Evolutionary conservation across 106 monocot species (phyloP).

Genomic region (Phalaenopsis aphrodite): DNA sequence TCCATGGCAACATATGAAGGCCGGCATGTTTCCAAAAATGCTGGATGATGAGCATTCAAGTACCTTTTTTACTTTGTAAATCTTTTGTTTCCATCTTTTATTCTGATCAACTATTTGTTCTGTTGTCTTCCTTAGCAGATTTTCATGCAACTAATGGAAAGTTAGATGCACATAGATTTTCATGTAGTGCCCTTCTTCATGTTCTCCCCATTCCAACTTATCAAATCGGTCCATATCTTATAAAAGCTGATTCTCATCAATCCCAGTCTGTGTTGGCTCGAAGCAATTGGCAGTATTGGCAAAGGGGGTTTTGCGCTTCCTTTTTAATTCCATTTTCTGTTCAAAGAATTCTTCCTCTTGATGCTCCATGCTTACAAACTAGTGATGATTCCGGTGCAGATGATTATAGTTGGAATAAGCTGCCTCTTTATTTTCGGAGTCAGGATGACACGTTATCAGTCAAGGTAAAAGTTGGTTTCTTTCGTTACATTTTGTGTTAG

Average conservation of each 20-base stretch:
- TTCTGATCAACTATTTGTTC: slow-evolving; percentile 3
- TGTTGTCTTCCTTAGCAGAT: slow-evolving; percentile 18
- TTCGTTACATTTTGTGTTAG: neutral
- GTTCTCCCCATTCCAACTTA: slow-evolving; percentile 55
- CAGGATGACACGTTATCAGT: slow-evolving; percentile 33
- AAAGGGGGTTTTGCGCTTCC: slow-evolving; percentile 57
- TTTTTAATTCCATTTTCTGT: slow-evolving; percentile 56
- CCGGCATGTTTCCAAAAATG: neutral
- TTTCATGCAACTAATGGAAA: slow-evolving; percentile 14
- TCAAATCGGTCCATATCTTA: slow-evolving; percentile 54
- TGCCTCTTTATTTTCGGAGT: slow-evolving; percentile 24
- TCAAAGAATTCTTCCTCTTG: slow-evolving; percentile 48
- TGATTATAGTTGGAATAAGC: slow-evolving; percentile 35
- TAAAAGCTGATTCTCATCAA: slow-evolving; percentile 36
- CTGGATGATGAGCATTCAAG: slow-evolving; percentile 9
- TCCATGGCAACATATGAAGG: slow-evolving; percentile 59
- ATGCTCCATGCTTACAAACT: slow-evolving; percentile 45
- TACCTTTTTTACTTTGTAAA: slow-evolving; percentile 9
- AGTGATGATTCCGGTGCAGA: slow-evolving; percentile 32
- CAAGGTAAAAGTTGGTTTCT: neutral
- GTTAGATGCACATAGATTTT: slow-evolving; percentile 10
- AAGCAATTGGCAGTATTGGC: slow-evolving; percentile 56
- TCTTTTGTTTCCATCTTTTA: neutral
- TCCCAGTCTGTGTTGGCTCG: slow-evolving; percentile 40
- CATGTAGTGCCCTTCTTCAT: slow-evolving; percentile 6